Percentiles rank a stretch among this genome's conserved stretches.
These are phyloP conservation scores for Graphiopsis chlorocephala DNA, from an alignment of 2,329 filamentous ascomycete genomes.

Conservation along the genomic window DNA sequence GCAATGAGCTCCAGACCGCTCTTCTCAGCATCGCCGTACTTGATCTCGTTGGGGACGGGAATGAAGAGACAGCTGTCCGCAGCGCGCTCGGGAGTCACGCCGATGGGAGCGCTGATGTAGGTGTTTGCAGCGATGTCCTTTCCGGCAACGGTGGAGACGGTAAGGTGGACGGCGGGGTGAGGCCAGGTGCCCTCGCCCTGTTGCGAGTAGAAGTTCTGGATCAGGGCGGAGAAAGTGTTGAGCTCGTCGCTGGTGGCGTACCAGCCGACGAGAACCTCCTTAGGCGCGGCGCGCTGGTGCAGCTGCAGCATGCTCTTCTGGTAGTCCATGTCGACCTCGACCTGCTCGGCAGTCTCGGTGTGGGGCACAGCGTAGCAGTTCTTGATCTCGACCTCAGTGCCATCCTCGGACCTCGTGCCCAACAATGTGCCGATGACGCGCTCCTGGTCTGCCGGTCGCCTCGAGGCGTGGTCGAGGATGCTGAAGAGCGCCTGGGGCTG, in stretches of 20 bases:
- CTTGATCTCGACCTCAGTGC: constrained; percentile 91
- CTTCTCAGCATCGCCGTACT: constrained; percentile 77
- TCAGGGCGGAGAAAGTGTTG: constrained; percentile 97
- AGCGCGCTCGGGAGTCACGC: constrained; percentile 89
- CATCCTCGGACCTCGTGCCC: constrained; percentile 91
- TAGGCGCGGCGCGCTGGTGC: constrained; percentile 89
- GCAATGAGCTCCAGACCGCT: constrained; percentile 79
- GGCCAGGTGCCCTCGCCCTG: constrained; percentile 96
- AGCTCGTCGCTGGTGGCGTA: constrained; percentile 96
- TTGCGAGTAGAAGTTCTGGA: constrained; percentile 98
- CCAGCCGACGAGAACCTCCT: constrained; percentile 94
- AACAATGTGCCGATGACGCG: constrained; percentile 96
- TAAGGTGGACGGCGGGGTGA: constrained; percentile 95
- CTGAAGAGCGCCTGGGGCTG: constrained; percentile 81
- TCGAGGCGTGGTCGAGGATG: constrained; percentile 83
- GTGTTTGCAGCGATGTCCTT: constrained; percentile 85
- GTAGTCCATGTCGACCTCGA: constrained; percentile 99
- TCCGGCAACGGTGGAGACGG: constrained; percentile 84
- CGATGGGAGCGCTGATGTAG: constrained; percentile 94
- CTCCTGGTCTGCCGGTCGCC: constrained; percentile 86
- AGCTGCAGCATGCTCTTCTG: constrained; percentile 98
- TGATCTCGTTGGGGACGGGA: constrained; percentile 90
- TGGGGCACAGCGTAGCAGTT: constrained; percentile 97
- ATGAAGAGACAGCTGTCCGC: constrained; percentile 97
- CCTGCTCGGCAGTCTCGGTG: constrained; percentile 97